phyloP scores from a whole-genome alignment of 1,284 basidiomycete genomes.

The Dichomitus squalens region DNA sequence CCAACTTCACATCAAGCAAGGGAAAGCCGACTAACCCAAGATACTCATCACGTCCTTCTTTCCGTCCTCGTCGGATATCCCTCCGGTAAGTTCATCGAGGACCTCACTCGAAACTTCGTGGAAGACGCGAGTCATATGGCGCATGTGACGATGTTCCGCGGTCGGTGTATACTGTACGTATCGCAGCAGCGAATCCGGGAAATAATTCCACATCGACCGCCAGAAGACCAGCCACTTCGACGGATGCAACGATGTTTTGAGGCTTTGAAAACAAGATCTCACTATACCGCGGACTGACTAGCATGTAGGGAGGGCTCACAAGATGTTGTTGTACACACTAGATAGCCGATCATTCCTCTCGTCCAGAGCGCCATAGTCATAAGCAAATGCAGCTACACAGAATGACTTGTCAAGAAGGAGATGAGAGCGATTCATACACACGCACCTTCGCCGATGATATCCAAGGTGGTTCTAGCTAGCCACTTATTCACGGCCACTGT shows the following conservation, averaged over 20 bases:
- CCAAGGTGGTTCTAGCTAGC: slow-evolving; percentile 34
- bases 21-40: slow-evolving; percentile 32
- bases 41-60: slow-evolving; percentile 43
- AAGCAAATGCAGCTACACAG: slow-evolving; percentile 32
- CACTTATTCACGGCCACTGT: slow-evolving; percentile 21
- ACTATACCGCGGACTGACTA: neutral
- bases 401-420: neutral
- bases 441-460: slow-evolving; percentile 35
- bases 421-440: neutral
- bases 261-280: neutral
- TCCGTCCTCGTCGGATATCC: slow-evolving; percentile 13
- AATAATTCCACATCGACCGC: slow-evolving; percentile 27
- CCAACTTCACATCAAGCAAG: too few relatives aligned
- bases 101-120: slow-evolving; percentile 23
- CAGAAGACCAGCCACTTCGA: slow-evolving; percentile 27
- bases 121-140: slow-evolving; percentile 23
- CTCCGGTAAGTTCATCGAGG: slow-evolving; percentile 19
- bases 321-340: slow-evolving; percentile 31
- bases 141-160: slow-evolving; percentile 29
- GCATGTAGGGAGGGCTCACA: slow-evolving; percentile 28
- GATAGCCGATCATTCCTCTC: slow-evolving; percentile 27
- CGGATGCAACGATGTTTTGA: slow-evolving; percentile 26
- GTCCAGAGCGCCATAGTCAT: slow-evolving; percentile 33
- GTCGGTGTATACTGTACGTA: slow-evolving; percentile 31
- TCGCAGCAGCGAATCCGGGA: slow-evolving; percentile 27